These are phyloP conservation scores for Globisporangium parvum DNA, from an alignment of 352 stramenopile species.

Conservation along the genomic window DNA sequence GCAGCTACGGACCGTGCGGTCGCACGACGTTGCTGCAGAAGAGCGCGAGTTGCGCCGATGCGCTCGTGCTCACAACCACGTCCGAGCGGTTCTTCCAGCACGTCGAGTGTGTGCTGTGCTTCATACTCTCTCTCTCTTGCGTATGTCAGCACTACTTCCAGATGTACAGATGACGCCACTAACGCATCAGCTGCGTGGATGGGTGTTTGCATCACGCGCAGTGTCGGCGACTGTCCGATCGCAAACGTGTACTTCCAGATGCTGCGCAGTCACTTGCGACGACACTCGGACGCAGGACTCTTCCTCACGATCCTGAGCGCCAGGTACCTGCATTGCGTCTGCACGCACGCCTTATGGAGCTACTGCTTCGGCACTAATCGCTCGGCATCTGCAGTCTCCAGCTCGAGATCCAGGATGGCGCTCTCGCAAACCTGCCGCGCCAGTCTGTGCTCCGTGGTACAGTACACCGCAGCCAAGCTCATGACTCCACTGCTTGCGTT, in stretches of 20 bases:
- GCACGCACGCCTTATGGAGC: too few relatives aligned
- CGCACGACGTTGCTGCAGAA: conserved; percentile 38
- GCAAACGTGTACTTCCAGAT: conserved; percentile 56
- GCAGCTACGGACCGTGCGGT: conserved; percentile 40
- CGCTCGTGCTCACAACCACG: conserved; percentile 35
- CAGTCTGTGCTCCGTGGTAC: conserved; percentile 25
- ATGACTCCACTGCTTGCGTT: not conserved
- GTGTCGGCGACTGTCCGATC: conserved; percentile 38
- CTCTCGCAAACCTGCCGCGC: conserved; percentile 22
- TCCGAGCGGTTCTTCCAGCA: conserved; percentile 33
- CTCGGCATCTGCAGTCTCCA: conserved; percentile 19
- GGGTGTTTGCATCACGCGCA: conserved; percentile 5
- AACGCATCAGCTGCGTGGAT: not conserved
- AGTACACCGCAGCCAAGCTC: not conserved
- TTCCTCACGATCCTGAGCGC: conserved; percentile 32
- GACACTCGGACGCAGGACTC: conserved; percentile 35
- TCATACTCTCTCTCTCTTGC: not conserved
- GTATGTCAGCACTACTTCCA: too few relatives aligned
- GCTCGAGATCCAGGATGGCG: conserved; percentile 33
- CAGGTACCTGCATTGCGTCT: too few relatives aligned
- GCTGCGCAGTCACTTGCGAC: conserved; percentile 39
- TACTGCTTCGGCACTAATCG: not conserved
- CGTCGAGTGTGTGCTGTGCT: conserved; percentile 19
- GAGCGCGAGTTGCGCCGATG: conserved; percentile 38
- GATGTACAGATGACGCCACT: not conserved